phyloP scores from a whole-genome alignment of 2,329 filamentous ascomycete species.

The Chrysosphaeria jannelii region DNA sequence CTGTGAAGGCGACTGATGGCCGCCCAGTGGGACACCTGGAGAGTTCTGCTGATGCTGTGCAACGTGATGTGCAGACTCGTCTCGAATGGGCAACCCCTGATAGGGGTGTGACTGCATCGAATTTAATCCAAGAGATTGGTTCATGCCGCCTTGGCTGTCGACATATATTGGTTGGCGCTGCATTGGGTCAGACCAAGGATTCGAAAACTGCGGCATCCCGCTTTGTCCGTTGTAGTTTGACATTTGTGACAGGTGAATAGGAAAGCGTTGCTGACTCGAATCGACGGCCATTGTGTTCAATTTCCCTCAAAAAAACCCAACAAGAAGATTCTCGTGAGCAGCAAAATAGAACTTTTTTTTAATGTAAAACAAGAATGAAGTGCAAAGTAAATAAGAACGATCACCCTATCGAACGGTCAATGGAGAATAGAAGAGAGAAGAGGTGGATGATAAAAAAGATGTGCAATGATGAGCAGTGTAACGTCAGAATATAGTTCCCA shows the following conservation, averaged over 20 bases:
- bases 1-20: background rate
- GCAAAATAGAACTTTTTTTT: no score
- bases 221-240: conserved; percentile 27
- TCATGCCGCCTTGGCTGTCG: background rate
- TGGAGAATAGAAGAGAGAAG: no score
- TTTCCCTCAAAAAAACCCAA: no score
- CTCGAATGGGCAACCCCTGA: conserved; percentile 12
- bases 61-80: background rate
- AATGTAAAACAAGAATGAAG: no score
- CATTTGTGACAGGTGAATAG: conserved; percentile 54
- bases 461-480: no score
- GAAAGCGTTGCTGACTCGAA: conserved; percentile 43
- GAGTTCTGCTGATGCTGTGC: background rate
- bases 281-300: conserved; percentile 94
- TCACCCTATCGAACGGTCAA: no score
- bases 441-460: no score
- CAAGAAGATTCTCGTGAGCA: no score
- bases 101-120: conserved; percentile 17
- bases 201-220: conserved; percentile 43
- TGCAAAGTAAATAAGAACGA: no score
- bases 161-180: background rate
- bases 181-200: conserved; percentile 38
- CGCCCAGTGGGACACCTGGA: background rate
- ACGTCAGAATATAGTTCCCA: no score
- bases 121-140: no score